phyloP scores from a whole-genome alignment of 2,329 filamentous ascomycete species.

The Hawksworthiomyces lignivorus region DNA sequence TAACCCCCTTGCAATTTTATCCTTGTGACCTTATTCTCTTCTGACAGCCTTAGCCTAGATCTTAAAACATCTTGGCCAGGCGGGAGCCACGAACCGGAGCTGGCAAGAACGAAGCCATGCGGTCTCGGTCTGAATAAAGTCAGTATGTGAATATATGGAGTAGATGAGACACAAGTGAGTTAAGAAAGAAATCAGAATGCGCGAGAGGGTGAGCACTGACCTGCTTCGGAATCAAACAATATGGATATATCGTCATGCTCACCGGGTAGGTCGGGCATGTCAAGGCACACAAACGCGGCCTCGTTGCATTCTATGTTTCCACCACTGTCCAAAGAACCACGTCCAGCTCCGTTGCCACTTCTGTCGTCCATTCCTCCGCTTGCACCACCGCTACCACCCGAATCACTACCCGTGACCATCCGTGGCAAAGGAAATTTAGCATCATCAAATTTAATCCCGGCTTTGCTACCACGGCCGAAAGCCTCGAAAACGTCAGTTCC shows the following conservation, averaged over 20 bases:
- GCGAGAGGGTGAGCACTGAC: slow-evolving; percentile 40
- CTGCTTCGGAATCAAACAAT: slow-evolving; percentile 69
- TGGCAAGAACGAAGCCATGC: slow-evolving; percentile 44
- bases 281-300: slow-evolving; percentile 71
- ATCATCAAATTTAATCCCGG: slow-evolving; percentile 72
- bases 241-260: slow-evolving; percentile 91
- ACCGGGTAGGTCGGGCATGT: slow-evolving; percentile 80
- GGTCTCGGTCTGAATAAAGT: slow-evolving; percentile 43
- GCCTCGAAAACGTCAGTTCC: slow-evolving; percentile 76
- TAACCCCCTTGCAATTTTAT: too few relatives aligned
- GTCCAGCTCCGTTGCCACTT: not conserved
- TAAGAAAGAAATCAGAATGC: slow-evolving; percentile 1
- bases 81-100: slow-evolving; percentile 45
- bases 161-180: not conserved
- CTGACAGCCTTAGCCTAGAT: too few relatives aligned
- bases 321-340: slow-evolving; percentile 3
- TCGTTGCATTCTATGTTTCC: slow-evolving; percentile 30
- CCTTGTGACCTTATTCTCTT: too few relatives aligned
- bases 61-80: slow-evolving; percentile 12
- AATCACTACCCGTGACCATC: slow-evolving; percentile 38
- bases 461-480: slow-evolving; percentile 59
- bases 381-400: slow-evolving; percentile 4
- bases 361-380: slow-evolving; percentile 23
- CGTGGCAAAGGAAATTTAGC: slow-evolving; percentile 82
- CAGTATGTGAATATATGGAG: too few relatives aligned